phyloP scores from a whole-genome alignment of 306 rosid species.

The Fragaria ananassa region DNA sequence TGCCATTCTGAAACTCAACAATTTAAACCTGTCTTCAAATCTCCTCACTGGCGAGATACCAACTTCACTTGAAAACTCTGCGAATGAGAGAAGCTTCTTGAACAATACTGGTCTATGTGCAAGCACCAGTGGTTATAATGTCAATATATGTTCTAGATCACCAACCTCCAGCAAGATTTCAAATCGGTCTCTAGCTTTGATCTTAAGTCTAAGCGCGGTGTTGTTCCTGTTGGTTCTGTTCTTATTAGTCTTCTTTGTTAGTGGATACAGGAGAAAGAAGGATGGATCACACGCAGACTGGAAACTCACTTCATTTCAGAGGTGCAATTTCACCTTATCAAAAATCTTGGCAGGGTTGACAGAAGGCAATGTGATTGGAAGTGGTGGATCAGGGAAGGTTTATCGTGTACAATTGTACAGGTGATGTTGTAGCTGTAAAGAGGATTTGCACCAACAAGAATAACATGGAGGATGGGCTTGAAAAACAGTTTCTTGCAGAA shows the following conservation, averaged over 20 bases:
- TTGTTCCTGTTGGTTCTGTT: conserved; percentile 21
- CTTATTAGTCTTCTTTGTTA: conserved; percentile 21
- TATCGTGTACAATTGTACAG: conserved; percentile 39
- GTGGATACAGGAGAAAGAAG: conserved; percentile 31
- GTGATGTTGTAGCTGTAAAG: conserved; percentile 54
- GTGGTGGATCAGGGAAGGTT: conserved; percentile 79
- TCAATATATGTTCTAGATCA: conserved; percentile 34
- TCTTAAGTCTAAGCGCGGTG: conserved; percentile 30
- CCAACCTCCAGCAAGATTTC: conserved; percentile 35
- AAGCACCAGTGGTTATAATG: conserved; percentile 24
- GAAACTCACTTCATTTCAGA: conserved; percentile 72
- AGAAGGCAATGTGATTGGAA: conserved; percentile 50
- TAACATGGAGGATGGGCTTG: conserved; percentile 53
- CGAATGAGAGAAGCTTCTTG: conserved; percentile 50
- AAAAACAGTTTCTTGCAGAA: conserved; percentile 65
- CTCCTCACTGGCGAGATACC: conserved; percentile 55
- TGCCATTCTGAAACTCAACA: conserved; percentile 9
- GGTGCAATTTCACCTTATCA: conserved; percentile 50
- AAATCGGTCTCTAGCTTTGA: conserved; percentile 41
- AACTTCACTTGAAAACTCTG: conserved; percentile 34
- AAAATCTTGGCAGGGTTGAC: conserved; percentile 46
- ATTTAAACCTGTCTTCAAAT: conserved; percentile 53
- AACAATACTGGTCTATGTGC: conserved; percentile 64
- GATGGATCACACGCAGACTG: conserved; percentile 36
- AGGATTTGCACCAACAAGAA: conserved; percentile 50